phyloP scores from a whole-genome alignment of 345 rosid species.

The Excoecaria agallocha region DNA sequence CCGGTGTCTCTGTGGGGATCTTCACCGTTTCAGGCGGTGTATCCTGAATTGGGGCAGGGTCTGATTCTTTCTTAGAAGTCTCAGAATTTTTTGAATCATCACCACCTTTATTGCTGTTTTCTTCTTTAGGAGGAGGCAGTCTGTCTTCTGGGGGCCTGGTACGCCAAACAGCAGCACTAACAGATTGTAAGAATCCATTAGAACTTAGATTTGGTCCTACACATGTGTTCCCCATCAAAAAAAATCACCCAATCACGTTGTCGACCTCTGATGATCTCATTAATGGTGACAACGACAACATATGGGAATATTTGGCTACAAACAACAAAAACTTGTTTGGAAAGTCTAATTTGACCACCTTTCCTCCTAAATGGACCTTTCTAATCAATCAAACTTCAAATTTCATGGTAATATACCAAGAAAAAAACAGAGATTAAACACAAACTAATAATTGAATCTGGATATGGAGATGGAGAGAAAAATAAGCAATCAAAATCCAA shows the following conservation, averaged over 20 bases:
- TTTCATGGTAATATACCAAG: background rate
- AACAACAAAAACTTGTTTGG: conserved; percentile 2
- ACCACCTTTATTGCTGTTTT: conserved; percentile 28
- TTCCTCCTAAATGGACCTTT: background rate
- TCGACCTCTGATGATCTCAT: conserved; percentile 25
- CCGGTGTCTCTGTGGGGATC: conserved; percentile 36
- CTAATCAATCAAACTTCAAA: background rate
- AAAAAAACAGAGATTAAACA: background rate
- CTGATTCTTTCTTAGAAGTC: conserved; percentile 22
- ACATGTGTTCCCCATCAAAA: conserved; percentile 86
- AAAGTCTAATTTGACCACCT: conserved; percentile 11
- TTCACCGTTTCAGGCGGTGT: conserved; percentile 70
- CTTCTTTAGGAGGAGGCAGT: conserved; percentile 40
- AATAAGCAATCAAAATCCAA: background rate
- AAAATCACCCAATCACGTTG: conserved; percentile 21
- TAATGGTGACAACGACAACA: background rate
- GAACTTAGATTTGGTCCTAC: conserved; percentile 69
- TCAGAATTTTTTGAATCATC: conserved; percentile 25
- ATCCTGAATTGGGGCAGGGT: conserved; percentile 32
- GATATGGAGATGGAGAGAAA: background rate
- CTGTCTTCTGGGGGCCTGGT: conserved; percentile 53
- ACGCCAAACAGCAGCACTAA: conserved; percentile 78
- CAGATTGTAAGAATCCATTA: conserved; percentile 74
- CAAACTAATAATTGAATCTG: background rate
- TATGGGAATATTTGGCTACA: conserved; percentile 4